Conservation (phyloP, 495 filamentous ascomycete genomes). For the Aspergillus bridgeri region DNA sequence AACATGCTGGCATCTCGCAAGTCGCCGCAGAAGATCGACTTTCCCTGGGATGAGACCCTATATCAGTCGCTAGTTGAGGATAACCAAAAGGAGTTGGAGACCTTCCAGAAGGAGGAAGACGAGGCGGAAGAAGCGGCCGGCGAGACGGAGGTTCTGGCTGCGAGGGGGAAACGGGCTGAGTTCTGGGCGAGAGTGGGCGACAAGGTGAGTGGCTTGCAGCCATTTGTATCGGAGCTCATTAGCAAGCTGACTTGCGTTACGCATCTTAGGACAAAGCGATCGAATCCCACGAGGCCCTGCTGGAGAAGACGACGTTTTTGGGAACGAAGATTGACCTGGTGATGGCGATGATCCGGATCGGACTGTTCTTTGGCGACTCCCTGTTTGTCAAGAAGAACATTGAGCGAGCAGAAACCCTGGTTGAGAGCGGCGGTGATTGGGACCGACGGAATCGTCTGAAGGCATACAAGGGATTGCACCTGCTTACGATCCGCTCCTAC, state of each 20-base stretch:
- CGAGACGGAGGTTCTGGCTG: constrained; percentile 90
- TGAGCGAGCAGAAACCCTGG: constrained; percentile 82
- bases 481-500: constrained; percentile 88
- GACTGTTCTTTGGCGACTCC: constrained; percentile 92
- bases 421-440: constrained; percentile 96
- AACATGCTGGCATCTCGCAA: constrained; percentile 71
- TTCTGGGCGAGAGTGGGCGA: constrained; percentile 92
- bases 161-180: constrained; percentile 89
- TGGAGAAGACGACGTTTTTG: constrained; percentile 89
- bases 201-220: constrained; percentile 57
- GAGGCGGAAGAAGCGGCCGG: constrained; percentile 92
- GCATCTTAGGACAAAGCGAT: constrained; percentile 82
- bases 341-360: constrained; percentile 91
- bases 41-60: constrained; percentile 86
- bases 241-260: constrained; percentile 15
- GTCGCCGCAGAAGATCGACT: constrained; percentile 55
- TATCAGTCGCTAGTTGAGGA: constrained; percentile 83
- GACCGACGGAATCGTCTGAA: constrained; percentile 96
- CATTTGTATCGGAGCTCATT: neutral
- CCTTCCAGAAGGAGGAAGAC: constrained; percentile 92
- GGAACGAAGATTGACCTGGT: constrained; percentile 97
- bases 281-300: constrained; percentile 82
- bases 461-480: constrained; percentile 93
- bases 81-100: constrained; percentile 86
- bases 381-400: constrained; percentile 87